Conservation (phyloP, 2,329 filamentous ascomycete genomes). For the Zymoseptoria tritici region DNA sequence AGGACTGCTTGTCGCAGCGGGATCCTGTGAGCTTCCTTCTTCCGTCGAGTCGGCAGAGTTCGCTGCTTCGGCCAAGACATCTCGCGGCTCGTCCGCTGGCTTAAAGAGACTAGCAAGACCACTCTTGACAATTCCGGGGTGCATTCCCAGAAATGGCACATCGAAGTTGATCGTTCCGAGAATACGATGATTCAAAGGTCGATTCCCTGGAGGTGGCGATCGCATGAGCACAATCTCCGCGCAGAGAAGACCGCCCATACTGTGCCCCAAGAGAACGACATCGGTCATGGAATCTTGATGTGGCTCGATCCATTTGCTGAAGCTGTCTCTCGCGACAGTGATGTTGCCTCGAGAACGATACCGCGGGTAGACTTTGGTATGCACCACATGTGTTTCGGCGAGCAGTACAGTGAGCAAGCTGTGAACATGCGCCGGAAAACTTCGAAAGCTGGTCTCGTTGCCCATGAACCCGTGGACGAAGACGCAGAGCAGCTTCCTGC, state of each 20-base stretch:
- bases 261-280: constrained; percentile 76
- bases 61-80: constrained; percentile 1
- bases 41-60: neutral
- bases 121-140: constrained; percentile 78
- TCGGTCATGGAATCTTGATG: constrained; percentile 70
- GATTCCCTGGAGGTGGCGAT: constrained; percentile 22
- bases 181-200: constrained; percentile 62
- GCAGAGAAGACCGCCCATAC: constrained; percentile 78
- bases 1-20: neutral
- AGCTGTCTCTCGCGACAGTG: constrained; percentile 68
- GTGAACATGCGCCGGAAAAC: constrained; percentile 83
- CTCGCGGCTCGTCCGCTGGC: constrained; percentile 34
- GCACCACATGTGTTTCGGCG: constrained; percentile 66
- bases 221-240: constrained; percentile 67
- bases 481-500: constrained; percentile 60
- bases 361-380: constrained; percentile 77
- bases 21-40: neutral
- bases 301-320: constrained; percentile 72
- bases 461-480: constrained; percentile 92
- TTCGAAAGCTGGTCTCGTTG: constrained; percentile 76
- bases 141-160: constrained; percentile 78
- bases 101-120: constrained; percentile 72
- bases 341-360: constrained; percentile 70
- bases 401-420: constrained; percentile 60
- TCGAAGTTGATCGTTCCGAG: constrained; percentile 77